phyloP scores from a whole-genome alignment of 2,329 filamentous ascomycete species.

The Ceratocystis variospora region DNA sequence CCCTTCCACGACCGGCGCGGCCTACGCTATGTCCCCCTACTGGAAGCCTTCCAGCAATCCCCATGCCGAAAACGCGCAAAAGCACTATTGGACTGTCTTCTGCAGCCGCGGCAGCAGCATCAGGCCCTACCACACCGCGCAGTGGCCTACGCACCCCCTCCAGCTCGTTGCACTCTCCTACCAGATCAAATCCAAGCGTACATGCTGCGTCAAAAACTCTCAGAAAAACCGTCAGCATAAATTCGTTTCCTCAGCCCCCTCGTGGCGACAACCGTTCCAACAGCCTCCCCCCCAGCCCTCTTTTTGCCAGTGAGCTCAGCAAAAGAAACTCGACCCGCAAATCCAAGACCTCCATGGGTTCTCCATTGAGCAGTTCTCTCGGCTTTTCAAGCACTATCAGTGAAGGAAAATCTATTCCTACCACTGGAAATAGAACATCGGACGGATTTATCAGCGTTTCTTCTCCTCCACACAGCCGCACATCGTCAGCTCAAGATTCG shows the following conservation, averaged over 20 bases:
- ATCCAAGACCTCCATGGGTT: constrained; percentile 42
- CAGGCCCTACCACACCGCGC: constrained; percentile 38
- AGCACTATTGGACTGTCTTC: constrained; percentile 37
- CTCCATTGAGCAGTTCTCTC: constrained; percentile 42
- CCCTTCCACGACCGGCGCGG: constrained; percentile 53
- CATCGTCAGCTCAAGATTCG: constrained; percentile 82
- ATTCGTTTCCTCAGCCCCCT: constrained; percentile 83
- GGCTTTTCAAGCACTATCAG: constrained; percentile 68
- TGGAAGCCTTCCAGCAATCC: constrained; percentile 58
- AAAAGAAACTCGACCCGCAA: constrained; percentile 32
- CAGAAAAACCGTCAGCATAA: constrained; percentile 83
- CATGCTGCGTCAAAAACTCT: constrained; percentile 54
- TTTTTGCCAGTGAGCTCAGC: constrained; percentile 38
- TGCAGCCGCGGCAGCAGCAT: constrained; percentile 29
- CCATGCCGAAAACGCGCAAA: constrained; percentile 58
- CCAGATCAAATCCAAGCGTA: constrained; percentile 41
- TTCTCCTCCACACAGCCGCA: constrained; percentile 77
- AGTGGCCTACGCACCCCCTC: constrained; percentile 48
- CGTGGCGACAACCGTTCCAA: constrained; percentile 45
- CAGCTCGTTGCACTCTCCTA: constrained; percentile 35
- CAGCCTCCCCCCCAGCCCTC: constrained; percentile 49
- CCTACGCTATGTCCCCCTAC: constrained; percentile 58
- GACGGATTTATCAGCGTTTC: constrained; percentile 64
- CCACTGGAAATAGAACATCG: constrained; percentile 49
- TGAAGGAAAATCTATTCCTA: constrained; percentile 58